Evolutionary conservation across 164 flowering plant species (phyloP), one percentile per base, ranked within the genome.

Genomic region (Sextonia rubra): DNA sequence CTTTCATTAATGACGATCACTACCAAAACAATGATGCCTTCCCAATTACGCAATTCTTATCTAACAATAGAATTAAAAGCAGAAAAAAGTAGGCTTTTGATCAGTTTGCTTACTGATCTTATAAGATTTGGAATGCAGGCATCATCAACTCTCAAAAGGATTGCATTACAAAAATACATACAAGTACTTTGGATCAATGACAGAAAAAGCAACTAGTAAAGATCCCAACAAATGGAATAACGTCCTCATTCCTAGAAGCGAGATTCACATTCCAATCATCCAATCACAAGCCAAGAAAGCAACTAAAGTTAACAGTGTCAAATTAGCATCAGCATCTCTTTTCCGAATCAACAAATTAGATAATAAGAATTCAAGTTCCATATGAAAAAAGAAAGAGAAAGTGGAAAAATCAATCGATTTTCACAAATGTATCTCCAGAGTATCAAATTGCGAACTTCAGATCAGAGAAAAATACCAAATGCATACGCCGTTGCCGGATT

Each of bases 401-500:
- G 17, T 14, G 6, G n/a, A 52, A 1, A 52, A 52, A 52, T 52
- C 58, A 52, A 37, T 52, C 58, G n/a, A 52, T 4, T 15, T 52
- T 3, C 58, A 52, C 17, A 15, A 52, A 15, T 52, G 20, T 20
- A 52, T 52, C 58, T 58, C 44, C 27, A 12, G 14, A 52, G 14
- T 52, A 15, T 15, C 18, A 52, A 48, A 24, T 26, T 47, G 62
- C 62, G 30, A 71, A 60, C 60, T 73, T 69, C 66, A 70, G 37
- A 63, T 62, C 20, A 24, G 26, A 66, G 18, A 22, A 24, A 5
- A 47, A 24, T 89, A 95, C 99, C 99, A 80, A 90, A 95, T 71
- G 92, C 99, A 82, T 91, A 93, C 18, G 94, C 93, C 0, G 97
- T 86, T 2, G 89, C 89, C 15, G 93, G 91, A 88, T 91, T 93